These are phyloP conservation scores for Phytopythium delawarense DNA, from an alignment of 352 stramenopile genomes.

Conservation along the genomic window DNA sequence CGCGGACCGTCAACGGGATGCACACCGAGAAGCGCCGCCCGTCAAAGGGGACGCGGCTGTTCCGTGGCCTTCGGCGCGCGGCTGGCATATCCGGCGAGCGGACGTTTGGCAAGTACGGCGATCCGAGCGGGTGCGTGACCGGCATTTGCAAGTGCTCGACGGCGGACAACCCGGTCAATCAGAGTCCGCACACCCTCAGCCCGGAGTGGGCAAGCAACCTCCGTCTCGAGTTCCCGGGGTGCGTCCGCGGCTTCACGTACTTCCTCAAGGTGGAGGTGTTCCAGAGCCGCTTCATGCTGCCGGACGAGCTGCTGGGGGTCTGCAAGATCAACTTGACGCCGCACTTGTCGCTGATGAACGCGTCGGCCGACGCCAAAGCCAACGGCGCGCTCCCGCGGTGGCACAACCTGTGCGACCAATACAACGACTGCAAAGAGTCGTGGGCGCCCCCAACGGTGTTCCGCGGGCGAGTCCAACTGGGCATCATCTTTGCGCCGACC, in stretches of 20 bases:
- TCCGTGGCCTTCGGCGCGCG: slow-evolving; percentile 68
- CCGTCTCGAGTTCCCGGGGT: slow-evolving; percentile 72
- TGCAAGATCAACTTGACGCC: slow-evolving; percentile 86
- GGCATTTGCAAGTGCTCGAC: slow-evolving; percentile 57
- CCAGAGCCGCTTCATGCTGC: slow-evolving; percentile 81
- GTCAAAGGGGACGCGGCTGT: slow-evolving; percentile 62
- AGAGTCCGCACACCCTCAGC: slow-evolving; percentile 19
- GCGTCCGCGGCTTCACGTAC: slow-evolving; percentile 66
- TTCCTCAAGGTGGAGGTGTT: slow-evolving; percentile 81
- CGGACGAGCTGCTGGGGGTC: slow-evolving; percentile 71
- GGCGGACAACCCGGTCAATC: slow-evolving; percentile 2
- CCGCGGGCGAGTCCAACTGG: slow-evolving; percentile 66
- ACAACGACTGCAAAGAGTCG: slow-evolving; percentile 83
- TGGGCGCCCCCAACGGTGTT: slow-evolving; percentile 84
- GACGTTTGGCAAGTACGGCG: slow-evolving; percentile 62
- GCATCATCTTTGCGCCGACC: slow-evolving; percentile 74
- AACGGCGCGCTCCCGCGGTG: slow-evolving; percentile 75
- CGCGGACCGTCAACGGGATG: slow-evolving; percentile 11
- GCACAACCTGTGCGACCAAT: slow-evolving; percentile 86
- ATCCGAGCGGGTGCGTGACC: slow-evolving; percentile 75
- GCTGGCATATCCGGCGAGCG: slow-evolving; percentile 70
- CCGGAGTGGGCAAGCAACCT: slow-evolving; percentile 75
- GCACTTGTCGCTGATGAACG: slow-evolving; percentile 73
- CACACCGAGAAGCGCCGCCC: slow-evolving; percentile 38
- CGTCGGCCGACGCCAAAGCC: slow-evolving; percentile 74